Conservation (phyloP, 2,329 filamentous ascomycete genomes). For the Fulvia fulva region DNA sequence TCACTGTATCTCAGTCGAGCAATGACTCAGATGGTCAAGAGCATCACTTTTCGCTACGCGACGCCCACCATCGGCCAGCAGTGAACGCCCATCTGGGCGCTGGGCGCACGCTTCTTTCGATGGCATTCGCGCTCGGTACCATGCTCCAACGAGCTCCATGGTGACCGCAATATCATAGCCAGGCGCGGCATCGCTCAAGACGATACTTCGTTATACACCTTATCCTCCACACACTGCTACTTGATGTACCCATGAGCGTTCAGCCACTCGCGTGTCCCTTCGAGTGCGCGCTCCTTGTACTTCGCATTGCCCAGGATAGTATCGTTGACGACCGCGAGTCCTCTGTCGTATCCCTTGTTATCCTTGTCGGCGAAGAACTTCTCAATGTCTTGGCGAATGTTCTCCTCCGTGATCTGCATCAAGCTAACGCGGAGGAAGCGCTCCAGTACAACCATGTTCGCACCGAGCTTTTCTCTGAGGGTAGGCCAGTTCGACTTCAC, state of each 20-base stretch:
- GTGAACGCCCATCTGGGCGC: neutral
- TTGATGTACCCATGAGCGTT: constrained; percentile 54
- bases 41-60: too few relatives aligned
- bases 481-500: constrained; percentile 78
- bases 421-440: constrained; percentile 78
- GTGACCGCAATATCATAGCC: neutral
- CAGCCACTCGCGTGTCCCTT: constrained; percentile 75
- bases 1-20: neutral
- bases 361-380: constrained; percentile 84
- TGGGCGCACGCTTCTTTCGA: neutral
- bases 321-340: constrained; percentile 79
- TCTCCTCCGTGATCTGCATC: constrained; percentile 69
- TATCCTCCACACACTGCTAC: constrained; percentile 5
- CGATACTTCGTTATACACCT: neutral
- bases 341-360: constrained; percentile 79
- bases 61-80: neutral
- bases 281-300: constrained; percentile 74
- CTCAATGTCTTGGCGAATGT: constrained; percentile 70
- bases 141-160: neutral
- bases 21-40: neutral
- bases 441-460: constrained; percentile 84
- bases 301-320: constrained; percentile 77
- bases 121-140: too few relatives aligned
- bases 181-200: neutral
- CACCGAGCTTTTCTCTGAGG: constrained; percentile 66